These are phyloP conservation scores for Vigna hirtella DNA, from an alignment of 306 rosid species.

Conservation along the genomic window DNA sequence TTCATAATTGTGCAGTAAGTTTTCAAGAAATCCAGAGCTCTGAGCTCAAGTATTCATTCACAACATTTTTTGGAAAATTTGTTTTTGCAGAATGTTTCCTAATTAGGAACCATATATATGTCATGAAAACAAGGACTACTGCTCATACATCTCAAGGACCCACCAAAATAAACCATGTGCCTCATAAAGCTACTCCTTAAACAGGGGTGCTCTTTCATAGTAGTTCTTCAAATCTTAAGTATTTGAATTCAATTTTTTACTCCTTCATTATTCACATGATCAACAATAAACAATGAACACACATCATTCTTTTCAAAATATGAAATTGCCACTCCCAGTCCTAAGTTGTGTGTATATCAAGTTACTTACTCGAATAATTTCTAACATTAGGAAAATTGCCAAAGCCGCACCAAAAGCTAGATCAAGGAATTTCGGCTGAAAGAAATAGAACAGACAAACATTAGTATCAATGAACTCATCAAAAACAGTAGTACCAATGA, in stretches of 20 bases:
- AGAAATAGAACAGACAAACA: slow-evolving; percentile 43
- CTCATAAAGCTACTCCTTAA: slow-evolving; percentile 15
- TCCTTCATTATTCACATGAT: slow-evolving; percentile 18
- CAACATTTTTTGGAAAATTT: background rate
- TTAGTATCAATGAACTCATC: background rate
- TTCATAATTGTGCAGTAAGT: background rate
- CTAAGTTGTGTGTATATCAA: slow-evolving; percentile 31
- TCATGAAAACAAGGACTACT: slow-evolving; percentile 15
- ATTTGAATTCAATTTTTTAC: slow-evolving; percentile 15
- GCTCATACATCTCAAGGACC: slow-evolving; percentile 33
- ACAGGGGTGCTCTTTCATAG: slow-evolving; percentile 20
- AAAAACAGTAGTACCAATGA: slow-evolving; percentile 1
- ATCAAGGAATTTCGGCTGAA: slow-evolving; percentile 91
- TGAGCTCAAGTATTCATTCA: background rate
- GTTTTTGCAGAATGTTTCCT: slow-evolving; percentile 19
- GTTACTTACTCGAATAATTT: slow-evolving; percentile 87
- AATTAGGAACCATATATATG: background rate
- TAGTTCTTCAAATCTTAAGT: slow-evolving; percentile 23
- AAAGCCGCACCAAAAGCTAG: slow-evolving; percentile 94
- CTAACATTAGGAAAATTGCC: slow-evolving; percentile 82
- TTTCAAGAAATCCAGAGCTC: slow-evolving; percentile 25
- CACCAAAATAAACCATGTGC: slow-evolving; percentile 30
- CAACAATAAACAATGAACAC: slow-evolving; percentile 23
- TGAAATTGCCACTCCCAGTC: slow-evolving; percentile 23
- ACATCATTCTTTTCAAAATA: slow-evolving; percentile 14